Evolutionary conservation across 257 asterid species (phyloP), one percentile per base, ranked within the genome.

Genomic region (Solanum bulbocastanum): DNA sequence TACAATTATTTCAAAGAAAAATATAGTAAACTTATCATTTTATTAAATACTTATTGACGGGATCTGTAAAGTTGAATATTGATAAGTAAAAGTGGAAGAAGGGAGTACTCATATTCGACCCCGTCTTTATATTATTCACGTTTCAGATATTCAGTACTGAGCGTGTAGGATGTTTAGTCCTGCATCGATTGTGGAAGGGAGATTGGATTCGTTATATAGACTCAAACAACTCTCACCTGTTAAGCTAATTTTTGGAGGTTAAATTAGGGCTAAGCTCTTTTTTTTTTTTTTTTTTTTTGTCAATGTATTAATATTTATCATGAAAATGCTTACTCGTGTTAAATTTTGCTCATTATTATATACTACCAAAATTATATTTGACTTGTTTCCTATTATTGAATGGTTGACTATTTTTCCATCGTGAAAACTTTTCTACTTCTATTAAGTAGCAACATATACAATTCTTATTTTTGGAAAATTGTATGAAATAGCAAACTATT

Each of bases 81-180:
- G 2, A 7, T 7, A 20, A 56, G 25, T 56, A 20, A 56, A 20
- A 56, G 3, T 0, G 5, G 9, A 20, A 0, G n/a, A 20, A 0
- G 2, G 2, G 2, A 56, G 4, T 56, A 20, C 10, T 12, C 20
- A 66, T 66, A 66, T 12, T 27, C 10, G 0, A n/a, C 10, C 20
- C 10, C 4, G 0, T 66, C 10, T 66, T 66, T 12, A 27, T 12
- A 2, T 66, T 27, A 4, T 66, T 66, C 20, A 25, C 2, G 10
- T 32, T 25, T 3, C 10, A 12, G 4, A 66, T 25, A 2, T 66
- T 5, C 9, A 5, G 4, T 65, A 27, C 33, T n/a, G 4, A 65
- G 3, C 0, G 3, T 25, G 9, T 3, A 25, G 0, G 9, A 32
- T 66, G 4, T 12, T 66, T 5, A 12, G 2, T 66, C 20, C 10